Evolutionary conservation across 2,329 filamentous ascomycete species (phyloP), one percentile per base, ranked within the genome.

Genomic region (Capronia epimyces): DNA sequence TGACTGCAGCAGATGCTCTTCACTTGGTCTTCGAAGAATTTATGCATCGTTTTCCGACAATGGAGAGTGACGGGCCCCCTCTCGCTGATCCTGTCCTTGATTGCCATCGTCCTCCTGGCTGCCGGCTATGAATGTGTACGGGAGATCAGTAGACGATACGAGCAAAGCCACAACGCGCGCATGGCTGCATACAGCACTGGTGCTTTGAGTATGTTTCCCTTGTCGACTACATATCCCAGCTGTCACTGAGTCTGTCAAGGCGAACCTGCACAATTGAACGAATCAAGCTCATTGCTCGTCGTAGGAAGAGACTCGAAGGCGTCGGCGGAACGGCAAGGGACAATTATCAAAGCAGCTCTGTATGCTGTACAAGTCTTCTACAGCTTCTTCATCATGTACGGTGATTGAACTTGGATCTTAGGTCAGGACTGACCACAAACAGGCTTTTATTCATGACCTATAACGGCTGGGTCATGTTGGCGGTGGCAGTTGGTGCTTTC

Each of bases 381-480:
- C 70, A 94, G 90, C 41, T 97, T 98, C 65, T 97, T 98, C 78
- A 90, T 98, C 67, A 98, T 98, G 93, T 96, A 69, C 27, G 52
- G 9, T n/a, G 16, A 8, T 8, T n/a, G 24, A 9, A 2, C 16
- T 12, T 12, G 3, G 13, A 15, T 15, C 12, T 9, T 9, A 29
- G 16, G 29, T 16, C 27, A 15, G 8, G 12, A 43, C 46, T 54
- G 25, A 54, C 22, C 2, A 9, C 8, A 16, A 32, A 16, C 53
- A 97, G 91, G 93, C 77, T 98, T 55, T 73, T 98, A 18, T 98
- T 98, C 71, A 98, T 98, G 93, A 98, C 93, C n/a, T 98, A 98
- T 73, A 98, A 98, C 64, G 93, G 93, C 50, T 95, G 87, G 84
- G 83, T 98, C 61, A 98, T 98, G 93, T 71, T 95, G 60, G 81